These are phyloP conservation scores for Lobulomyces angularis DNA, from an alignment of 192 early-diverging fungal genomes.

Conservation along the genomic window DNA sequence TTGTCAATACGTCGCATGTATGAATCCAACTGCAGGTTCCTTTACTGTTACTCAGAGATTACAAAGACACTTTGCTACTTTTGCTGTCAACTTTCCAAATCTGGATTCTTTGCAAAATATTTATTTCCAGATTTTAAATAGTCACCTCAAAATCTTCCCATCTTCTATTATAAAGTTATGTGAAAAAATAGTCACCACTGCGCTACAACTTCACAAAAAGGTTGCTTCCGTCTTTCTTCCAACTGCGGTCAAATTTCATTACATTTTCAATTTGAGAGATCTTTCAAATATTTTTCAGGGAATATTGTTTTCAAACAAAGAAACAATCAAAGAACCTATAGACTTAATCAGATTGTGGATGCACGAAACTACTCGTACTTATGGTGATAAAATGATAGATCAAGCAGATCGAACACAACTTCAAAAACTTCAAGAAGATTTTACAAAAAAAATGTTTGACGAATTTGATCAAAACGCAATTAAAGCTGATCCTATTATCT, in stretches of 20 bases:
- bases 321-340: constrained; percentile 41
- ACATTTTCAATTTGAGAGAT: constrained; percentile 53
- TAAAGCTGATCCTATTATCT: constrained; percentile 44
- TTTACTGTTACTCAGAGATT: constrained; percentile 44
- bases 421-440: constrained; percentile 40
- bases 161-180: constrained; percentile 34
- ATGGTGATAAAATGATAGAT: constrained; percentile 50
- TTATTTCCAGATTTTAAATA: constrained; percentile 39
- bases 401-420: constrained; percentile 31
- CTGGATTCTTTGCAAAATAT: constrained; percentile 44
- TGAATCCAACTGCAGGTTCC: constrained; percentile 55
- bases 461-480: constrained; percentile 42
- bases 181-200: constrained; percentile 40
- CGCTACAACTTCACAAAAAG: constrained; percentile 45
- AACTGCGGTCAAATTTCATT: constrained; percentile 54
- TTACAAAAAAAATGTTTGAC: constrained; percentile 47
- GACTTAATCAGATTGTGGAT: constrained; percentile 43
- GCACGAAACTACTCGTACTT: constrained; percentile 44
- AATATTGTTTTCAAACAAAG: constrained; percentile 44
- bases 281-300: constrained; percentile 54
- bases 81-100: constrained; percentile 50
- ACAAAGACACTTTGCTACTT: constrained; percentile 49
- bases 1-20: constrained; percentile 53
- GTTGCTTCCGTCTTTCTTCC: constrained; percentile 41
- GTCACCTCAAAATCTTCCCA: constrained; percentile 44